Conservation (phyloP, 345 rosid species). For the Eucalyptus melliodora region DNA sequence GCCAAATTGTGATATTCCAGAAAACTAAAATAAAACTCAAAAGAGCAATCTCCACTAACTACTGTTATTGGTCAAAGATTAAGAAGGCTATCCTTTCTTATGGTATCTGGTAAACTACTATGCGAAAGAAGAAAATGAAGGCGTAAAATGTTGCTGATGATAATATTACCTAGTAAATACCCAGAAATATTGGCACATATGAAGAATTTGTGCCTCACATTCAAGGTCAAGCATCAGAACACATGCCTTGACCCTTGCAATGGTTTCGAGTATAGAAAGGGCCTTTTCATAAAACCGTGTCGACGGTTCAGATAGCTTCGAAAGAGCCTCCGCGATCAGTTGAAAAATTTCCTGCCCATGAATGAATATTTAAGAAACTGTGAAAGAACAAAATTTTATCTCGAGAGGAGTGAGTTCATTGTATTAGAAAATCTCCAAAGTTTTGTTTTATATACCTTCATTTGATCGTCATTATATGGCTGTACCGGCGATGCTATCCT, state of each 20-base stretch:
- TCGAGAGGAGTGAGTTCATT: background rate
- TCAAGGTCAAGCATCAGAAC: background rate
- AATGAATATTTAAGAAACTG: background rate
- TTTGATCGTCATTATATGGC: no score
- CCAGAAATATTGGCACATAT: background rate
- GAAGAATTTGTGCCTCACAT: background rate
- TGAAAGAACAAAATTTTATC: background rate
- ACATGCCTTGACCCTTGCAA: background rate
- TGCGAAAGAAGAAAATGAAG: accelerated
- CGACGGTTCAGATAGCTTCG: slow-evolving; percentile 32
- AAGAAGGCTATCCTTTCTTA: background rate
- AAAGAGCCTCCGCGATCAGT: slow-evolving; percentile 39
- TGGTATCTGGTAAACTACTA: background rate
- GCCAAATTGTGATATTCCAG: no score
- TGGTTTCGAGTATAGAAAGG: background rate
- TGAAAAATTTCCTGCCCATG: slow-evolving; percentile 45
- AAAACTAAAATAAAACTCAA: no score
- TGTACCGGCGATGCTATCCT: no score
- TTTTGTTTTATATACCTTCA: background rate
- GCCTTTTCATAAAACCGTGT: slow-evolving; percentile 20
- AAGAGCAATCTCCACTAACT: no score
- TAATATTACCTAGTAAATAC: background rate
- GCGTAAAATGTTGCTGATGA: background rate
- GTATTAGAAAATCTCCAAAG: background rate
- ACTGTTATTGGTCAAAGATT: no score